These are phyloP conservation scores for Hibiscus mutabilis DNA, from an alignment of 345 rosid species.

Conservation along the genomic window DNA sequence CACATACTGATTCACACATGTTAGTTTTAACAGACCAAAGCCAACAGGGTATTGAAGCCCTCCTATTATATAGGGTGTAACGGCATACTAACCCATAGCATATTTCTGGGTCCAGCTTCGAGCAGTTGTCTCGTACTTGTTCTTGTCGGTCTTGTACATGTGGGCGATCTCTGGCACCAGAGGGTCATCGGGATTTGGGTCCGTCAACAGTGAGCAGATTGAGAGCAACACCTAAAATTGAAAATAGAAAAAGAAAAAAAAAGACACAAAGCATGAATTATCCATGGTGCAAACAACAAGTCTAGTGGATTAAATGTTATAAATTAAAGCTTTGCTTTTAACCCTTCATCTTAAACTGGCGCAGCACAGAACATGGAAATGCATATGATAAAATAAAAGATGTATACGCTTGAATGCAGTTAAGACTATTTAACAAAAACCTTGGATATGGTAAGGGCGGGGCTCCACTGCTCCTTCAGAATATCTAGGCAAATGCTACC, in stretches of 20 bases:
- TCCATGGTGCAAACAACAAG: not conserved
- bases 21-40: not conserved
- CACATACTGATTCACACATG: not conserved
- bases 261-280: not conserved
- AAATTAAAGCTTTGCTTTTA: not conserved
- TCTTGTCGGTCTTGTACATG: constrained; percentile 19
- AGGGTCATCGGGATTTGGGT: constrained; percentile 18
- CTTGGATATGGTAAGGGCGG: constrained; percentile 93
- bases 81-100: constrained; percentile 18
- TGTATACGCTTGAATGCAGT: not conserved
- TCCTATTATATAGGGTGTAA: not conserved
- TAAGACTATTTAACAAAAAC: constrained; percentile 24
- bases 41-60: not conserved
- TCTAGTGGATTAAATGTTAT: too few relatives aligned
- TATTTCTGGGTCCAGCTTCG: constrained; percentile 22
- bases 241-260: not conserved
- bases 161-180: constrained; percentile 17
- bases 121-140: constrained; percentile 16
- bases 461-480: constrained; percentile 99
- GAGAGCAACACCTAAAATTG: constrained; percentile 15
- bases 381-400: not conserved
- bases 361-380: not conserved
- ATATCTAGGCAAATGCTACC: constrained; percentile 98
- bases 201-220: constrained; percentile 17
- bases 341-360: not conserved